Percentiles rank a stretch among this genome's conserved stretches.
These are phyloP conservation scores for Phoma sp. DNA, from an alignment of 2,329 filamentous ascomycete species.

Conservation along the genomic window DNA sequence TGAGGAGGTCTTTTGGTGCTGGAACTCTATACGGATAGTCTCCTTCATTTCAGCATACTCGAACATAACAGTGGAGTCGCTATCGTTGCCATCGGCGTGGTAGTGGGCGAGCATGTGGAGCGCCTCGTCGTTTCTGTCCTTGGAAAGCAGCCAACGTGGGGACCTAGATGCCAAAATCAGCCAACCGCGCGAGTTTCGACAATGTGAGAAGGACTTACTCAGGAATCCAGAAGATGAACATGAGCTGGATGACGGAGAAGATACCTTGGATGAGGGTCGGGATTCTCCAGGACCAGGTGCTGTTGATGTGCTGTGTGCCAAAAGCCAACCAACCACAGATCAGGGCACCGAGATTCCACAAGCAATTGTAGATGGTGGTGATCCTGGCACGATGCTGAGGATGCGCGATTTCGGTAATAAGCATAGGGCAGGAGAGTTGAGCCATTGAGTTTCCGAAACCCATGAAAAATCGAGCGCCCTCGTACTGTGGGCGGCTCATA, in stretches of 20 bases:
- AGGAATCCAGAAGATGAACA: conserved; percentile 50
- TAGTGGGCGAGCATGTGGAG: conserved; percentile 61
- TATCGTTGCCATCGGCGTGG: conserved; percentile 55
- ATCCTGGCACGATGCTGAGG: conserved; percentile 36
- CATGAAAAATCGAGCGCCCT: conserved; percentile 63
- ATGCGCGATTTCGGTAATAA: conserved; percentile 56
- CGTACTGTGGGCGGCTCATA: conserved; percentile 51
- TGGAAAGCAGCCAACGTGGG: conserved; percentile 64
- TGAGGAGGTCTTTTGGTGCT: conserved; percentile 26
- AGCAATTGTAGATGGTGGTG: conserved; percentile 36
- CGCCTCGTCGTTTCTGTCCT: conserved; percentile 62
- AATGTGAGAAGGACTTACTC: conserved; percentile 50
- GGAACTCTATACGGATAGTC: conserved; percentile 15
- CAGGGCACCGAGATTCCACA: conserved; percentile 51
- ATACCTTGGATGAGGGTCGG: conserved; percentile 59
- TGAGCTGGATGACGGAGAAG: conserved; percentile 53
- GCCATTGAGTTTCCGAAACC: conserved; percentile 69
- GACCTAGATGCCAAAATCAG: neutral
- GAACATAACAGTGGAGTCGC: conserved; percentile 21
- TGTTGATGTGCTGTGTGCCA: conserved; percentile 16
- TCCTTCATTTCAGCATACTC: conserved; percentile 21
- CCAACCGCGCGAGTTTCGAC: neutral
- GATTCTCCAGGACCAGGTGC: conserved; percentile 54
- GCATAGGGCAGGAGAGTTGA: conserved; percentile 47
- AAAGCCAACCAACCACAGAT: conserved; percentile 37